Conservation (phyloP, 2,329 filamentous ascomycete genomes). For the Elsinoe ampelina region DNA sequence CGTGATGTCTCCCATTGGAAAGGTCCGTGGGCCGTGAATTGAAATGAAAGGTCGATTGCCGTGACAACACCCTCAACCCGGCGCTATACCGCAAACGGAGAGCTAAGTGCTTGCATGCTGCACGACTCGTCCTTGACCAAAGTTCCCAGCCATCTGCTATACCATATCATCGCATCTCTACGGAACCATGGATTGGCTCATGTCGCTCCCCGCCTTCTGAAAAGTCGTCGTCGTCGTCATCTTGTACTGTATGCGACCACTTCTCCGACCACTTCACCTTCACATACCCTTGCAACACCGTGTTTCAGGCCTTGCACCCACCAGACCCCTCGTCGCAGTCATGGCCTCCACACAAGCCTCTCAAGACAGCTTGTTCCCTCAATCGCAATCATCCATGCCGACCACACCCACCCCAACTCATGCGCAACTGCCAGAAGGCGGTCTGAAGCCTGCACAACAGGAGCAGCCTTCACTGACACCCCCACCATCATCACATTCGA, state of each 20-base stretch:
- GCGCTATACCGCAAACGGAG: slow-evolving; percentile 3
- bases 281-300: not conserved
- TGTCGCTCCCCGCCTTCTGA: not conserved
- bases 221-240: not conserved
- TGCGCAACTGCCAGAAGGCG: slow-evolving; percentile 25
- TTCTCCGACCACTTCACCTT: not conserved
- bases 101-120: slow-evolving; percentile 10
- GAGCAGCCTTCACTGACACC: slow-evolving; percentile 47
- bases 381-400: slow-evolving; percentile 15
- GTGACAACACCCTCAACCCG: slow-evolving; percentile 7
- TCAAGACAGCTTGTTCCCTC: not conserved
- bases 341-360: slow-evolving; percentile 3
- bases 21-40: not conserved
- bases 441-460: slow-evolving; percentile 18
- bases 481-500: slow-evolving; percentile 50
- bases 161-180: not conserved
- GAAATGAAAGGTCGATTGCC: slow-evolving; percentile 10
- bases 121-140: not conserved
- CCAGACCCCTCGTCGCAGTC: not conserved
- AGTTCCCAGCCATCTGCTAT: slow-evolving; percentile 5
- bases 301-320: not conserved
- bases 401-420: slow-evolving; percentile 25
- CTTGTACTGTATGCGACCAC: not conserved
- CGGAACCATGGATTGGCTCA: not conserved
- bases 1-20: not conserved